Base-by-base conservation (phyloP, 2,329 filamentous ascomycete species). In the Ilyonectria mors-panacis region DNA sequence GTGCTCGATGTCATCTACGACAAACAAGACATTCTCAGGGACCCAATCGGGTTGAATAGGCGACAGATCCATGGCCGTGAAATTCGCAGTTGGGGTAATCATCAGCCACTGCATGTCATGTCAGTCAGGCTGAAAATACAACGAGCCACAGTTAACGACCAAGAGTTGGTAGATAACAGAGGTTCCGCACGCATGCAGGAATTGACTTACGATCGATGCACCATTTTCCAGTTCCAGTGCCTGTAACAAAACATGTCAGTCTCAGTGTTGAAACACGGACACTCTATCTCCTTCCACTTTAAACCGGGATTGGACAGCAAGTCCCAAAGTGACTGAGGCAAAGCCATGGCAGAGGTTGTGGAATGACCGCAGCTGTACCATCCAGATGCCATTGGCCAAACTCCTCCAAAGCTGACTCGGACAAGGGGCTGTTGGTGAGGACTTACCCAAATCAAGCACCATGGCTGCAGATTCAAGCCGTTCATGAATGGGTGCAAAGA, bases 11-110 rank as follows among this genome's bases (percentile, higher is more conserved):
- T 87, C 85, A 73, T 86, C 85, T 44, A 87, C 83, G 26, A 85
- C 81, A 68, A 87, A 87, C 26, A 82, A 79, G n/a, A 85, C 83
- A 61, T 87, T 87, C 58, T 83, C 80, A 2, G 85, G 85, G 0
- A 87, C 84, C 74, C 83, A 85, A 54, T 83, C 83, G 0, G 85
- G 85, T 57, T 87, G 85, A 45, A 87, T 87, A 1, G 85, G 85
- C 1, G 85, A 87, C 2, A 87, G 76, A 67, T 87, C 85, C 75
- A 86, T 81, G 66, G 66, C 85, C 85, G 45, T 83, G 82, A 50
- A 87, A 83, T 33, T 75, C 76, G 0, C 83, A 76, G 1, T 81
- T 78, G 5, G 83, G 83, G 62, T 84, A 87, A 35, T 76, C 76
- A 60, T 87, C 85, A 60, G 82, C 85, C 68, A 87, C 85, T 87